Conservation (phyloP, 305 asterid genomes). For the Fraxinus dipetala region DNA sequence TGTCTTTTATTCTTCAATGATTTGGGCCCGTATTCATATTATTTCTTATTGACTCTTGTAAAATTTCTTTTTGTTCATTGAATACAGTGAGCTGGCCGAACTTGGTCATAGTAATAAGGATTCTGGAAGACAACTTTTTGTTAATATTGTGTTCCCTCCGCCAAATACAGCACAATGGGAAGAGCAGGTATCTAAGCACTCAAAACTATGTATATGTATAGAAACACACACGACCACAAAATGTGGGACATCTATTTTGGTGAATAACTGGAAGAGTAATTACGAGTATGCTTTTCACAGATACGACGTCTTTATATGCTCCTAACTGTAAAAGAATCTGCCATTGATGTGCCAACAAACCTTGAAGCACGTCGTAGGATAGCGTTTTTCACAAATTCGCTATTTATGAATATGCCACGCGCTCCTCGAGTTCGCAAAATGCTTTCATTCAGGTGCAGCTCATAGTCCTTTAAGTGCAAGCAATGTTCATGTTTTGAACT, state of each 20-base stretch:
- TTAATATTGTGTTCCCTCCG: conserved; percentile 40
- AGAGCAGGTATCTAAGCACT: conserved; percentile 68
- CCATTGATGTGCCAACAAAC: conserved; percentile 85
- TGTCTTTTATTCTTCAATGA: not conserved
- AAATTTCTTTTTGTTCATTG: conserved; percentile 17
- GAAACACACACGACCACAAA: not conserved
- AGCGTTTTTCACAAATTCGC: conserved; percentile 87
- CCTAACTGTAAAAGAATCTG: conserved; percentile 95
- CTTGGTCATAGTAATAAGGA: conserved; percentile 82
- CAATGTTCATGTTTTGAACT: not conserved
- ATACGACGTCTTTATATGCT: conserved; percentile 92
- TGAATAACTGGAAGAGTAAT: conserved; percentile 7
- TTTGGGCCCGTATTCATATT: not conserved
- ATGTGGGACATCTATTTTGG: conserved; percentile 8
- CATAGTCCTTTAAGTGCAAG: conserved; percentile 20
- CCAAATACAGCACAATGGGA: conserved; percentile 90
- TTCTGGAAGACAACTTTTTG: conserved; percentile 87
- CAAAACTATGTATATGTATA: not conserved
- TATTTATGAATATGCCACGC: conserved; percentile 96
- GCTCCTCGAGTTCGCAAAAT: conserved; percentile 99
- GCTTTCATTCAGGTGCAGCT: conserved; percentile 86
- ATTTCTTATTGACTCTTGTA: conserved; percentile 14
- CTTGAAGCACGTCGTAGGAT: conserved; percentile 97
- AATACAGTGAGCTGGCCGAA: conserved; percentile 77
- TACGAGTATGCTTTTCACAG: conserved; percentile 39